These are phyloP conservation scores for Penicillium sp. DNA, from an alignment of 2,329 filamentous ascomycete species.

Conservation along the genomic window DNA sequence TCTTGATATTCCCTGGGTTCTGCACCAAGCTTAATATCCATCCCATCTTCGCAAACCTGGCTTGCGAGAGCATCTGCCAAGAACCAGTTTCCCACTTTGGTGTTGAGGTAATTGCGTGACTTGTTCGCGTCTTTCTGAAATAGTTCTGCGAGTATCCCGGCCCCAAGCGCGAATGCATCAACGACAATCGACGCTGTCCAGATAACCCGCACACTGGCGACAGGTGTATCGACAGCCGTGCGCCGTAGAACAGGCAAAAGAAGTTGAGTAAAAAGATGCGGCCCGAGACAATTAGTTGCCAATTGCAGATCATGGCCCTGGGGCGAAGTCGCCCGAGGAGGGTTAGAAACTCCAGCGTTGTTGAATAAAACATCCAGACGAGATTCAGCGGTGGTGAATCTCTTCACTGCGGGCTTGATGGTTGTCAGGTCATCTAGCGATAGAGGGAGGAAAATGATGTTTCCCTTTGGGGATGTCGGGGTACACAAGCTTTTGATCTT, in stretches of 20 bases:
- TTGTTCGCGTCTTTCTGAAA: neutral
- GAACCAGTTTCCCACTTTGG: constrained; percentile 12
- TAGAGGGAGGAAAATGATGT: constrained; percentile 26
- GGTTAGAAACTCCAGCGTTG: constrained; percentile 33
- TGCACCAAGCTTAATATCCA: constrained; percentile 10
- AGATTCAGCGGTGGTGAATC: constrained; percentile 33
- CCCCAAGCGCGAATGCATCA: constrained; percentile 2
- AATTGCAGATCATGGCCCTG: constrained; percentile 29
- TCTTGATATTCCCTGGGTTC: constrained; percentile 8
- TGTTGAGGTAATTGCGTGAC: constrained; percentile 7
- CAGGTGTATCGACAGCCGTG: neutral
- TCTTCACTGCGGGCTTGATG: constrained; percentile 33
- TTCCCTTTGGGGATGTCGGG: neutral
- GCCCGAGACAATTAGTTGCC: constrained; percentile 34
- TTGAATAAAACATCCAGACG: constrained; percentile 40
- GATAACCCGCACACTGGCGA: constrained; percentile 6
- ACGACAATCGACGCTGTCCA: constrained; percentile 9
- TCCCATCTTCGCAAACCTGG: neutral
- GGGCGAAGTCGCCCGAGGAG: constrained; percentile 20
- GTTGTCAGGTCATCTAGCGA: constrained; percentile 39
- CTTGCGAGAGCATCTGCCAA: constrained; percentile 3
- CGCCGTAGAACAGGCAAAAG: constrained; percentile 22
- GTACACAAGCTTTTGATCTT: constrained; percentile 16
- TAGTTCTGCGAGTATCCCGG: constrained; percentile 2
- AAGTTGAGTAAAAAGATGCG: constrained; percentile 31